Conservation (phyloP, 148 eudicot genomes). For the Dianthus caryophyllus region DNA sequence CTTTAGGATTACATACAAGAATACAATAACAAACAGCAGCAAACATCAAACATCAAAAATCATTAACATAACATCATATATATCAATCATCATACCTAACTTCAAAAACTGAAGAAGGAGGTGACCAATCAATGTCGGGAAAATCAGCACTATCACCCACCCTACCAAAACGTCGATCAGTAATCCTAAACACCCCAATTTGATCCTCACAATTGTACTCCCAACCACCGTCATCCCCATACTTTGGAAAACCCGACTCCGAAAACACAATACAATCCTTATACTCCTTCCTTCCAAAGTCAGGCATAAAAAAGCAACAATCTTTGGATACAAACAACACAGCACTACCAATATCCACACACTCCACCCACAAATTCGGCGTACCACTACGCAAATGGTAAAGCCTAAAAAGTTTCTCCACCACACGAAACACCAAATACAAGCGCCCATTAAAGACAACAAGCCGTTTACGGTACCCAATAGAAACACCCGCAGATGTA, state of each 20-base stretch:
- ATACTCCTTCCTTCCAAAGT: slow-evolving; percentile 3
- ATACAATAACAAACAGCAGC: no score
- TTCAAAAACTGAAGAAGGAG: neutral
- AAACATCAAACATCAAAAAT: no score
- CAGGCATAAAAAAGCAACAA: neutral
- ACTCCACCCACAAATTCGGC: neutral
- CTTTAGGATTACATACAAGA: no score
- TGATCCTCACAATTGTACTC: neutral
- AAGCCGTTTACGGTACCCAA: neutral
- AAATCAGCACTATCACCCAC: neutral
- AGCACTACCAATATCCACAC: neutral
- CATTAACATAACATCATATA: no score
- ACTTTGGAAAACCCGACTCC: slow-evolving; percentile 6
- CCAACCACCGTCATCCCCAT: slow-evolving; percentile 8
- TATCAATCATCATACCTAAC: neutral
- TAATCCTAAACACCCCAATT: neutral
- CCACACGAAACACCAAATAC: neutral
- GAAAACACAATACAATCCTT: slow-evolving; percentile 10
- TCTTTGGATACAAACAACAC: neutral
- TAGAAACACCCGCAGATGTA: neutral
- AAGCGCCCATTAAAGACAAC: neutral
- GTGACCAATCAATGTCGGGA: slow-evolving; percentile 11
- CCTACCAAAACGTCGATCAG: neutral
- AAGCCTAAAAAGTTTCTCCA: neutral
- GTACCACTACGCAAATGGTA: neutral